Evolutionary conservation across 441 rosid genomes (phyloP), one percentile per base, ranked within the genome.

Genomic region (Populus tomentosa): DNA sequence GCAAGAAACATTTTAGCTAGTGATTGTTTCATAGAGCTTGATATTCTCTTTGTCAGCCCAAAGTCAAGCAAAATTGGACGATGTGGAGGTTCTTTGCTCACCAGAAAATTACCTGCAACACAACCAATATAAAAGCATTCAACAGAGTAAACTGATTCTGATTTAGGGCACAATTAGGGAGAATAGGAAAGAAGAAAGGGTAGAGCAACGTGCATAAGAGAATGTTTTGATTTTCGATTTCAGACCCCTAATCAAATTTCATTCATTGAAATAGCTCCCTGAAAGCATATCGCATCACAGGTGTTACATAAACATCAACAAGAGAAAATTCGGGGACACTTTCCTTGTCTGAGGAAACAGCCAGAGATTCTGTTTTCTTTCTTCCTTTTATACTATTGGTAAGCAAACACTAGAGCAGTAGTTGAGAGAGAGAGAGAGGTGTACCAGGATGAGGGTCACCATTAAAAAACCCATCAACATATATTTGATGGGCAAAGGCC

Each of bases 1-100:
- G 99, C 99, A 85, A 95, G 86, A 87, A 95, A 94, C 99, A 95
- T 94, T 82, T 95, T 95, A 72, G 99, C 97, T 78, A 95, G 86
- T 53, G 99, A 98, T 84, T 94, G 97, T 85, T 94, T 95, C 81
- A 90, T 68, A 70, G 97, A 74, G 88, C 79, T 84, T 8, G 98
- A 89, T 69, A 95, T 75, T 81, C 86, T 91, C 87, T 95, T 95
- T 63, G 98, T 94, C 70, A 95, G 97, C 68, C 99, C 99, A 83
- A 94, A 95, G 86, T 95, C 99, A 9, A 95, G 92, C 79, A 95
- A 87, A 74, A 95, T 84, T 84, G 99, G 99, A 74, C 89, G 92
- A 85, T 94, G 90, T 16, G 97, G 98, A 77, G 89, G 82, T 79
- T 95, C 91, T 85, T 91, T 95, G 87, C 98, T 92, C 77, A 94